Conservation (phyloP, 1,284 basidiomycete species). For the Ceratobasidium sp. region DNA sequence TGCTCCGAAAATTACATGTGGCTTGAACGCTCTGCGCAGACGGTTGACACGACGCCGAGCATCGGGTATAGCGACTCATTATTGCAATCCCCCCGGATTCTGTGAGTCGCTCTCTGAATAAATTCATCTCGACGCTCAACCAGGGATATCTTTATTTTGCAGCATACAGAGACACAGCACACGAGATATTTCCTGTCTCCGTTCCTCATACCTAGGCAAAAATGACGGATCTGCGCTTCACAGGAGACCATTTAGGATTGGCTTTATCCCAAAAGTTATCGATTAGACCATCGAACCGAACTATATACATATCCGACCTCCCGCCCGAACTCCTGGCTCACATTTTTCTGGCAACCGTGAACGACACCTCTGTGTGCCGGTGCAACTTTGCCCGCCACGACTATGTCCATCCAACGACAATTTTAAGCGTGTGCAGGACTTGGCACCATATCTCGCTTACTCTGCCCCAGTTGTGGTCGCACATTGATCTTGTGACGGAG, state of each 20-base stretch:
- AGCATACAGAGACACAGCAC: too few species aligned
- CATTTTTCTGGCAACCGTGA: slow-evolving; percentile 3
- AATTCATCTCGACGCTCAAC: too few species aligned
- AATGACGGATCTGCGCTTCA: not conserved
- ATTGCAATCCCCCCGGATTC: too few species aligned
- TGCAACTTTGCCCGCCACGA: not conserved
- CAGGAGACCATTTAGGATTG: not conserved
- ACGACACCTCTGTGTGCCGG: not conserved
- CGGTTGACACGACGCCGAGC: too few species aligned
- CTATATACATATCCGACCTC: not conserved
- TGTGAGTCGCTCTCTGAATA: too few species aligned
- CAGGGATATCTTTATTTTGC: too few species aligned
- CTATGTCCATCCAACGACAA: not conserved
- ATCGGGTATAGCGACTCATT: too few species aligned
- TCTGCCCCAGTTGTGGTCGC: slow-evolving; percentile 3
- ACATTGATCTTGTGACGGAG: not conserved
- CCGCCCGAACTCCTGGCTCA: not conserved
- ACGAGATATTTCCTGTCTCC: too few species aligned
- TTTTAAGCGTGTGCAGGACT: not conserved
- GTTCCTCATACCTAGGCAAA: too few species aligned
- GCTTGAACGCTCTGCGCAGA: too few species aligned
- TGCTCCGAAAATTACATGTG: too few species aligned
- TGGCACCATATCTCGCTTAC: not conserved
- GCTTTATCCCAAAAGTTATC: not conserved
- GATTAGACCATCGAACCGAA: not conserved